These are phyloP conservation scores for Houttuynia cordata DNA, from an alignment of 164 flowering plant species.

Conservation along the genomic window DNA sequence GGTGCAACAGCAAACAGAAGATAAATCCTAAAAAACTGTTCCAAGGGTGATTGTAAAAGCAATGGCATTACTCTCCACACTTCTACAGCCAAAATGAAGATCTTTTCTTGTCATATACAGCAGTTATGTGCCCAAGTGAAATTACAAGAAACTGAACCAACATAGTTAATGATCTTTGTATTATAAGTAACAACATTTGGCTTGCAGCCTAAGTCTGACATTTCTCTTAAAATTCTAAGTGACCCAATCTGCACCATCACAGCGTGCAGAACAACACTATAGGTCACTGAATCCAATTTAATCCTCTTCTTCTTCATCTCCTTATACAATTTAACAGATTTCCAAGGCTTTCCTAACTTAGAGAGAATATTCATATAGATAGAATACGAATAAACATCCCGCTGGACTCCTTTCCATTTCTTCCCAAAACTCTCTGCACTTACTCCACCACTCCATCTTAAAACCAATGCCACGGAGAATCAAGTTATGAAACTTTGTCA, in stretches of 20 bases:
- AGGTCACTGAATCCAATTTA: constrained; percentile 62
- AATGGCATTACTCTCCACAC: no score
- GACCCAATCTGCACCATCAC: constrained; percentile 69
- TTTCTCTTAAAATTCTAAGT: constrained; percentile 41
- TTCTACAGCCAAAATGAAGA: no score
- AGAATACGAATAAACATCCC: constrained; percentile 68
- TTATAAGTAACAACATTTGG: constrained; percentile 68
- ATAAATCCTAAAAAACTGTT: no score
- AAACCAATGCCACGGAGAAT: constrained; percentile 74
- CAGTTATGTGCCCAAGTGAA: no score
- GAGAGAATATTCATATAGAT: constrained; percentile 83
- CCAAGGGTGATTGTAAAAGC: no score
- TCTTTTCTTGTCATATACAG: no score
- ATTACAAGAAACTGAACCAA: no score
- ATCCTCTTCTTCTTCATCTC: constrained; percentile 75
- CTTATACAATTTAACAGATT: constrained; percentile 61
- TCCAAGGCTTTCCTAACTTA: constrained; percentile 81
- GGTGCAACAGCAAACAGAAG: no score
- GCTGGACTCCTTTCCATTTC: constrained; percentile 66
- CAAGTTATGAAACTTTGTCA: constrained; percentile 58
- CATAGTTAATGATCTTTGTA: constrained; percentile 22
- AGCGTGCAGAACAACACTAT: constrained; percentile 67
- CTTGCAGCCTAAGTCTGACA: constrained; percentile 60
- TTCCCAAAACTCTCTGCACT: constrained; percentile 85
- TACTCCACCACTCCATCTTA: constrained; percentile 86